phyloP scores from a whole-genome alignment of 1,284 basidiomycete genomes.

The Ustilago nuda region DNA sequence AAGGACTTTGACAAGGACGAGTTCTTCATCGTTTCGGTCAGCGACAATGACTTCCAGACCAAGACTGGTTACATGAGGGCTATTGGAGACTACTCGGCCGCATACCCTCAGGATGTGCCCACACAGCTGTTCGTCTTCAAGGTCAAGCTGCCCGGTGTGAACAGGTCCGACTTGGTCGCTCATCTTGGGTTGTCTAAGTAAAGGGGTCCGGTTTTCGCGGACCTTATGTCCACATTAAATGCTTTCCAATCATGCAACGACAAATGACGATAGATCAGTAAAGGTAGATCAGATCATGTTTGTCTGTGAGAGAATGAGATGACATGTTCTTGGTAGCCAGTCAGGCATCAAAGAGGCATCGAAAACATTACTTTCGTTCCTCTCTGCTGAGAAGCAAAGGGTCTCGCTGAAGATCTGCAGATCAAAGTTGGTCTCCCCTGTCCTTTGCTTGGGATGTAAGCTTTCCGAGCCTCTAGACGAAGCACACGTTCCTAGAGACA shows the following conservation, averaged over 20 bases:
- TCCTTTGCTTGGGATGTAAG: conserved; percentile 3
- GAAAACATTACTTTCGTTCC: background rate
- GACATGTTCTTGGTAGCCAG: background rate
- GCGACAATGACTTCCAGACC: conserved; percentile 78
- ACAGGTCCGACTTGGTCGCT: conserved; percentile 32
- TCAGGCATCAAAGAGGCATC: background rate
- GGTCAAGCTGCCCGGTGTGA: conserved; percentile 74
- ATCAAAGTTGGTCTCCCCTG: background rate
- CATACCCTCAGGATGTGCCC: conserved; percentile 69
- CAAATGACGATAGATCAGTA: background rate
- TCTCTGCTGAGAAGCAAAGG: background rate
- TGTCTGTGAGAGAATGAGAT: background rate
- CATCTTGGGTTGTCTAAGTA: conserved; percentile 26
- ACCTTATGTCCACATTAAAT: background rate
- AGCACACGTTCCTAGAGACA: conserved; percentile 26
- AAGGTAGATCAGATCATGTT: background rate
- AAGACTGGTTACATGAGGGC: conserved; percentile 72
- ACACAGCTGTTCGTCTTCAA: conserved; percentile 78
- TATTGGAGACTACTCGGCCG: conserved; percentile 49
- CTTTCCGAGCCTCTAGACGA: conserved; percentile 11
- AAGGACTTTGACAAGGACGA: conserved; percentile 71
- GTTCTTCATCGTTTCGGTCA: conserved; percentile 76
- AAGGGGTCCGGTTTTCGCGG: background rate
- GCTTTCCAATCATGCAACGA: background rate
- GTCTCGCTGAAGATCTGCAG: conserved; percentile 3